Evolutionary conservation across 1,284 basidiomycete genomes (phyloP).

Genomic region (Macrocystidia cucumis): DNA sequence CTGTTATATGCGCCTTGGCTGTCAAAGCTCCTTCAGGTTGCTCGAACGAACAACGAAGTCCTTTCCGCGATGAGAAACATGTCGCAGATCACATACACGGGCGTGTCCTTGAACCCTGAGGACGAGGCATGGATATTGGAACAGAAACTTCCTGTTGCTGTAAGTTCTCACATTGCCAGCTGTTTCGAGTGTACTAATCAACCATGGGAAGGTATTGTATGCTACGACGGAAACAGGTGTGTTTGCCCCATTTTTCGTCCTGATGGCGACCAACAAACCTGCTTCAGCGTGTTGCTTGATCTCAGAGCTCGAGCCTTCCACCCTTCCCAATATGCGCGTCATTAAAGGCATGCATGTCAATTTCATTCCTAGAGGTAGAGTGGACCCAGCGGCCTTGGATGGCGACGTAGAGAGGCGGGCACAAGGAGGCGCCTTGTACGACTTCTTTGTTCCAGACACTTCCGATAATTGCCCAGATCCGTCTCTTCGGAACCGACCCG

Average conservation of each 20-base stretch:
- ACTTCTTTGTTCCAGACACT: conserved; percentile 17
- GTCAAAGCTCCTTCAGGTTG: conserved; percentile 18
- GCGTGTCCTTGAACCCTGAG: conserved; percentile 17
- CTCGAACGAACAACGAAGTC: conserved; percentile 14
- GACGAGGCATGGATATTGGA: conserved; percentile 18
- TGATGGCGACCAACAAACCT: too few species aligned
- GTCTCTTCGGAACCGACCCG: conserved; percentile 21
- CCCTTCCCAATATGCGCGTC: conserved; percentile 13
- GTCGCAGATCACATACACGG: conserved; percentile 21
- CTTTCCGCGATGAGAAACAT: conserved; percentile 16
- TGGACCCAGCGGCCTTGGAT: too few species aligned
- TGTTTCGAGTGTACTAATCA: not conserved
- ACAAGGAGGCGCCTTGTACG: too few species aligned
- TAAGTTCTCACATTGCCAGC: not conserved
- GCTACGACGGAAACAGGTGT: conserved; percentile 13
- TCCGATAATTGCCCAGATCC: conserved; percentile 19
- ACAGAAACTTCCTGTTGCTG: conserved; percentile 8
- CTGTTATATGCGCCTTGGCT: conserved; percentile 22
- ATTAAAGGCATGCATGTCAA: conserved; percentile 11
- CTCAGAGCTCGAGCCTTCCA: conserved; percentile 13
- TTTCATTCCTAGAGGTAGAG: conserved; percentile 10
- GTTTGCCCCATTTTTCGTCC: too few species aligned
- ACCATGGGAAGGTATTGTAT: conserved; percentile 9
- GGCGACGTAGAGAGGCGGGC: not conserved
- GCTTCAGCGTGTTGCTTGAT: conserved; percentile 13